Evolutionary conservation across 2,329 filamentous ascomycete species (phyloP).

Genomic region (Hawksworthiomyces lignivorus): DNA sequence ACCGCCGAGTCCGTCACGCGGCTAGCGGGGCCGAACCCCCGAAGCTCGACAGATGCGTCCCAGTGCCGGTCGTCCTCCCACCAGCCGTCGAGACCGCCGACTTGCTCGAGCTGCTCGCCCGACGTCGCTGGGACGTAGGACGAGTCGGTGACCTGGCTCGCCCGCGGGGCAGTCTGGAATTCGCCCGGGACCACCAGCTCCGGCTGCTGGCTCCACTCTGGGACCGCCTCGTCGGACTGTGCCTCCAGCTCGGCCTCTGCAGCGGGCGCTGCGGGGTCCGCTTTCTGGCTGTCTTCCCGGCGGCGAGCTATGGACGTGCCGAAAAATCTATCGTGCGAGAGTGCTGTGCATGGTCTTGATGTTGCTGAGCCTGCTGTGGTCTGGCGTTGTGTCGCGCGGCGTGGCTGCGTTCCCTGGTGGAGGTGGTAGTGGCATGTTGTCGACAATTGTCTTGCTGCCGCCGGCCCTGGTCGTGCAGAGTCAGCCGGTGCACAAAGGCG

Average conservation of each 20-base stretch:
- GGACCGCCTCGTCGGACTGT: not conserved
- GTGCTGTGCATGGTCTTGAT: not conserved
- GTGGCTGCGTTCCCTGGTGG: too few relatives aligned
- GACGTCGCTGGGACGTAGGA: slow-evolving; percentile 40
- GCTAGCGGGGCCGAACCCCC: slow-evolving; percentile 32
- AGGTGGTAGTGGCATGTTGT: not conserved
- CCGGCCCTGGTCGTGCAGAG: not conserved
- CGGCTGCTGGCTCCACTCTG: too few relatives aligned
- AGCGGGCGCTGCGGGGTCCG: not conserved
- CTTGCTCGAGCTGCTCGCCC: slow-evolving; percentile 37
- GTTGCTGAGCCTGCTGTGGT: not conserved
- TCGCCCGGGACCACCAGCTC: slow-evolving; percentile 20
- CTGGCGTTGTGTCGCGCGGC: too few relatives aligned
- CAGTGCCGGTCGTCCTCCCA: slow-evolving; percentile 49
- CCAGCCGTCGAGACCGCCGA: slow-evolving; percentile 41
- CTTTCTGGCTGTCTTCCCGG: not conserved
- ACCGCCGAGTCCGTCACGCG: slow-evolving; percentile 35
- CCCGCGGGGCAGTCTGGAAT: slow-evolving; percentile 19
- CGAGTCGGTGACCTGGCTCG: slow-evolving; percentile 24
- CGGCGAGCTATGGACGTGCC: slow-evolving; percentile 1
- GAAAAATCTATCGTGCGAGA: slow-evolving; percentile 1
- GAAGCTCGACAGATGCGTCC: slow-evolving; percentile 36
- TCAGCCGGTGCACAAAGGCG: not conserved
- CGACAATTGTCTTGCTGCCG: too few relatives aligned
- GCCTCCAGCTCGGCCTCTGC: slow-evolving; percentile 6